Evolutionary conservation across 371 early-diverging fungal genomes (phyloP), one percentile per base, ranked within the genome.

Genomic region (Mortierella sp.): DNA sequence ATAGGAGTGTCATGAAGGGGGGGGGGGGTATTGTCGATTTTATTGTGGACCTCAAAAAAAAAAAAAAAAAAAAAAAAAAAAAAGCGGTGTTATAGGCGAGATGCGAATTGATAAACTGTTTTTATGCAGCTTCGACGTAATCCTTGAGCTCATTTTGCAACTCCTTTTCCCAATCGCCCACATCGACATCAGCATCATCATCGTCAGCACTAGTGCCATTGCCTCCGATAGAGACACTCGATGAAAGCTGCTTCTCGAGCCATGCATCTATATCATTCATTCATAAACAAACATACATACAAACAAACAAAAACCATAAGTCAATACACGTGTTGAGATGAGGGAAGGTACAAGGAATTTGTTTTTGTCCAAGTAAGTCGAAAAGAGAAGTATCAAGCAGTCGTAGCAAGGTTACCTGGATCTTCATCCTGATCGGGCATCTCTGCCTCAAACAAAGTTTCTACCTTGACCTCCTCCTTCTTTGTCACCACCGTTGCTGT

Each of bases 91-190:
- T 37, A 37, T n/a, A 50, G 50, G 14, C 50, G 21, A n/a, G 5
- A 50, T 14, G 50, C 5, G n/a, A 14, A 50, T n/a, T 14, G 50
- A 50, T 23, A 21, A 19, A 4, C 53, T 23, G 9, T 1, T 16
- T 21, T 64, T 25, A 72, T 6, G 73, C 60, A 11, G 50, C 69
- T 37, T 79, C 79, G 9, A 79, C 79, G 57, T 79, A 79, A 50
- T 79, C 79, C 70, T 79, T 79, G 60, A 79, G 73, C 25, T 79
- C 79, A 46, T 79, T 79, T 60, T 79, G 79, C 14, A 79, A 47
- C 51, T 79, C 79, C 48, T 79, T 79, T 45, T 79, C 79, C 79
- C 79, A 79, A 30, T 79, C 79, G 4, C 62, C 72, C 1, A 79
- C 79, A 60, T 79, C 79, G 0, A 79, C 72, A 56, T 79, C 79